Evolutionary conservation across 148 eudicot genomes (phyloP).

Genomic region (Suaeda aralocaspica): DNA sequence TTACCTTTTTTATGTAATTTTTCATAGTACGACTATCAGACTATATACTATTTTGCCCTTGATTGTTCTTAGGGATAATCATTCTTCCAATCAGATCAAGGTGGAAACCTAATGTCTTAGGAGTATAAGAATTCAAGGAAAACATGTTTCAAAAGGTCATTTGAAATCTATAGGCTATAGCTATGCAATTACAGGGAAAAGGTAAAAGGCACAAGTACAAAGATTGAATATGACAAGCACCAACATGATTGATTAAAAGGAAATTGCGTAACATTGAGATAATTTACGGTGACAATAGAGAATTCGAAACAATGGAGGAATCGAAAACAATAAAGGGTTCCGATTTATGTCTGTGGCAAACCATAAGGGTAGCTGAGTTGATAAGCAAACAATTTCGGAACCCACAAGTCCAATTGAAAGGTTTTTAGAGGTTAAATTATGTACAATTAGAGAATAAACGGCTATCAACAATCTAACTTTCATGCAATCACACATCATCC

Average conservation of each 20-base stretch:
- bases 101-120: no score
- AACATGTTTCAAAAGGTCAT: no score
- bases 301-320: no score
- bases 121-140: no score
- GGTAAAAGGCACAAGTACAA: no score
- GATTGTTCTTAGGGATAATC: no score
- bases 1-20: no score
- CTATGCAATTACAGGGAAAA: no score
- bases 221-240: not conserved
- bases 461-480: constrained; percentile 7
- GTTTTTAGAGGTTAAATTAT: constrained; percentile 36
- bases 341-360: constrained; percentile 21
- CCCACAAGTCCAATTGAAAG: constrained; percentile 27
- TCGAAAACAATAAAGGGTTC: constrained; percentile 18
- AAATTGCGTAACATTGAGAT: constrained; percentile 11
- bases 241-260: not conserved
- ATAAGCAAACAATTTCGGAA: constrained; percentile 25
- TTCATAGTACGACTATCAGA: no score
- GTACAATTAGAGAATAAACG: constrained; percentile 46
- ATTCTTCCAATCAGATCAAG: no score
- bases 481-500: constrained; percentile 55
- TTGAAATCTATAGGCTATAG: no score
- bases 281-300: constrained; percentile 16
- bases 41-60: no score
- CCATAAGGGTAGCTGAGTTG: constrained; percentile 12